Conservation (phyloP, 2,329 filamentous ascomycete genomes). For the Neonectria neomacrospora region DNA sequence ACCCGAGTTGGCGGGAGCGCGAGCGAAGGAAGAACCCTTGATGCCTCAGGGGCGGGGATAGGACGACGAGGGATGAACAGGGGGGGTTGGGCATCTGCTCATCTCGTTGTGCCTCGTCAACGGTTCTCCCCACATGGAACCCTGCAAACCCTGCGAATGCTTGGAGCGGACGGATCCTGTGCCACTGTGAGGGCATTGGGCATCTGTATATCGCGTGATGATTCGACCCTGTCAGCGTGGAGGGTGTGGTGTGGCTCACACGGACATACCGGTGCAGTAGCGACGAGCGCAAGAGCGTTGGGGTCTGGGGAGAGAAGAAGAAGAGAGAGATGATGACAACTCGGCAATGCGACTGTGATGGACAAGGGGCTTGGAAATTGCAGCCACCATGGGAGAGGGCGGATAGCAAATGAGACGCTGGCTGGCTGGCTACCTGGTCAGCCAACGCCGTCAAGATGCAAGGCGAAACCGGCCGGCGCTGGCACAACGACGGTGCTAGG, state of each 20-base stretch:
- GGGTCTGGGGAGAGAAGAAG: neutral
- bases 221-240: constrained; percentile 21
- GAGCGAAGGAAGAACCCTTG: constrained; percentile 4
- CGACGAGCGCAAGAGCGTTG: neutral
- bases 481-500: constrained; percentile 3
- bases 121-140: constrained; percentile 20
- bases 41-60: constrained; percentile 20
- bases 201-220: constrained; percentile 20
- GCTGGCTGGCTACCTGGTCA: neutral
- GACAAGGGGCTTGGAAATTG: constrained; percentile 5
- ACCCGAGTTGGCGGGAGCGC: constrained; percentile 16
- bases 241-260: constrained; percentile 10
- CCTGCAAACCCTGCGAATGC: neutral
- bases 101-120: constrained; percentile 24
- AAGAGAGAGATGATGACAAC: constrained; percentile 4
- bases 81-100: constrained; percentile 23
- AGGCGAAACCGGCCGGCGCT: constrained; percentile 6
- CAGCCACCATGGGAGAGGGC: constrained; percentile 16
- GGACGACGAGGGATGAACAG: constrained; percentile 12
- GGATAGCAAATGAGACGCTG: constrained; percentile 9
- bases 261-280: neutral
- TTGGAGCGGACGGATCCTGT: constrained; percentile 4
- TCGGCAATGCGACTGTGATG: neutral
- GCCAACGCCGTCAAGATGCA: constrained; percentile 12
- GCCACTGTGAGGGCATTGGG: constrained; percentile 5